A percentile compares a stretch with the other conserved stretches of the same genome.
Evolutionary conservation across 352 stramenopile genomes (phyloP).

Genomic region (Pythium periplocum): DNA sequence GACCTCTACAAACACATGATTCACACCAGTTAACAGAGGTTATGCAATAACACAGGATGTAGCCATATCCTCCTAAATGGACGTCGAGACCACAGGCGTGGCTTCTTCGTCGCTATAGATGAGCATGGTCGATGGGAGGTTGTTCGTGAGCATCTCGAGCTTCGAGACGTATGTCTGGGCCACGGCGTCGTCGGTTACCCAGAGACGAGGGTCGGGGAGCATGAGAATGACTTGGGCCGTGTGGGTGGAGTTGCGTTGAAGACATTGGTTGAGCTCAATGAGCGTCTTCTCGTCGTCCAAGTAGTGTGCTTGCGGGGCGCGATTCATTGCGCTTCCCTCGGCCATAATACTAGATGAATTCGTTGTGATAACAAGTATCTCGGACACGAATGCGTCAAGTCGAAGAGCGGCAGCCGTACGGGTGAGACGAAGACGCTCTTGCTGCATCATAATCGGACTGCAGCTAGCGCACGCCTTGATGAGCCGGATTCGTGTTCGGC

Average conservation of each 20-base stretch:
- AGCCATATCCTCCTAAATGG: slow-evolving; percentile 29
- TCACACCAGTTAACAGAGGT: not conserved
- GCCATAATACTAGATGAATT: slow-evolving; percentile 31
- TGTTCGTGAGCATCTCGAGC: slow-evolving; percentile 33
- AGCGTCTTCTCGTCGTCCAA: slow-evolving; percentile 20
- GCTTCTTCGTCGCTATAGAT: slow-evolving; percentile 42
- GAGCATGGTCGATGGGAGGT: slow-evolving; percentile 47
- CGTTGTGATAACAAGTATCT: slow-evolving; percentile 38
- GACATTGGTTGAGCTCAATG: slow-evolving; percentile 38
- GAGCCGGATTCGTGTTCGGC: slow-evolving; percentile 20
- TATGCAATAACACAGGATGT: slow-evolving; percentile 8
- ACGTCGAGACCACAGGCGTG: slow-evolving; percentile 31
- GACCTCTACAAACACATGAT: too few relatives aligned
- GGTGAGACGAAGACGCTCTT: slow-evolving; percentile 23
- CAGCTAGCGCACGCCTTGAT: slow-evolving; percentile 20
- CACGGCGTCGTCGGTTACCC: not conserved
- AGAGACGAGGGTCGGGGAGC: slow-evolving; percentile 26
- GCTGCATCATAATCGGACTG: slow-evolving; percentile 21
- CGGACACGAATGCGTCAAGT: slow-evolving; percentile 28
- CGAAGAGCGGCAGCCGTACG: slow-evolving; percentile 23
- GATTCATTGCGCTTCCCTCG: slow-evolving; percentile 13
- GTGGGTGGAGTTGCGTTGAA: slow-evolving; percentile 37
- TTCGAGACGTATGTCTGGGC: slow-evolving; percentile 23
- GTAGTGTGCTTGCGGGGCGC: slow-evolving; percentile 4
- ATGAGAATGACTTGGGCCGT: slow-evolving; percentile 39